Percentiles rank a stretch among this genome's conserved stretches.
Evolutionary conservation across 768 basidiomycete species (phyloP).

Genomic region (Mycena crocata): DNA sequence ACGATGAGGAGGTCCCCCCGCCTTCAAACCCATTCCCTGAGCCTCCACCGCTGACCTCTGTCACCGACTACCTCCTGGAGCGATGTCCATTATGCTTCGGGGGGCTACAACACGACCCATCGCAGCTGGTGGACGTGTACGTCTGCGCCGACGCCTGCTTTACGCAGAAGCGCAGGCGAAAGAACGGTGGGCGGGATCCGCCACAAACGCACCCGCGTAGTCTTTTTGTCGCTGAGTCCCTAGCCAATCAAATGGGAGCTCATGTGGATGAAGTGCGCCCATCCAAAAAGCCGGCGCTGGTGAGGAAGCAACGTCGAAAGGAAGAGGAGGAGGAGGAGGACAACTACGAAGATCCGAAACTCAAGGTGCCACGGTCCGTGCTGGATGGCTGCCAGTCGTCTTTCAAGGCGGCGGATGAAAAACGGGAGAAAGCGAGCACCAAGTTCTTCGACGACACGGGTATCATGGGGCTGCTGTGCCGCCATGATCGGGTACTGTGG

Average conservation of each 20-base stretch:
- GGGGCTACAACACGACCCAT: conserved; percentile 22
- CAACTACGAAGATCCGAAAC: too few relatives aligned
- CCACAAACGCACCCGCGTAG: conserved; percentile 34
- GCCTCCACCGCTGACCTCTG: conserved; percentile 14
- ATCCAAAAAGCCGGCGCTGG: background rate
- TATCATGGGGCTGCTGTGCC: too few relatives aligned
- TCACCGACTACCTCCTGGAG: conserved; percentile 35
- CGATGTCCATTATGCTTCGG: conserved; percentile 45
- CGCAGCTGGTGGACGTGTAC: conserved; percentile 33
- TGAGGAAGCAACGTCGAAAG: background rate
- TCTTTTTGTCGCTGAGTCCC: conserved; percentile 35
- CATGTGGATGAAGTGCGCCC: conserved; percentile 31
- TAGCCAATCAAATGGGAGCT: conserved; percentile 35
- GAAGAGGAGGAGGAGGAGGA: conserved; percentile 20
- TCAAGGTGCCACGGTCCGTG: too few relatives aligned
- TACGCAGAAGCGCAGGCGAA: conserved; percentile 43
- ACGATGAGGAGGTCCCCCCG: too few relatives aligned
- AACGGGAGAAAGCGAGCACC: too few relatives aligned
- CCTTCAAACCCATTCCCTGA: too few relatives aligned
- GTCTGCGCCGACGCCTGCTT: conserved; percentile 50
- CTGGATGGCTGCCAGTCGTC: too few relatives aligned
- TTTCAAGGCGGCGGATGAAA: too few relatives aligned
- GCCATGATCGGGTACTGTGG: too few relatives aligned
- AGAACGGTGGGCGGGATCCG: conserved; percentile 28
- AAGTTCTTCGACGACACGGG: too few relatives aligned